Evolutionary conservation across 306 rosid genomes (phyloP).

Genomic region (Malus asiatica): DNA sequence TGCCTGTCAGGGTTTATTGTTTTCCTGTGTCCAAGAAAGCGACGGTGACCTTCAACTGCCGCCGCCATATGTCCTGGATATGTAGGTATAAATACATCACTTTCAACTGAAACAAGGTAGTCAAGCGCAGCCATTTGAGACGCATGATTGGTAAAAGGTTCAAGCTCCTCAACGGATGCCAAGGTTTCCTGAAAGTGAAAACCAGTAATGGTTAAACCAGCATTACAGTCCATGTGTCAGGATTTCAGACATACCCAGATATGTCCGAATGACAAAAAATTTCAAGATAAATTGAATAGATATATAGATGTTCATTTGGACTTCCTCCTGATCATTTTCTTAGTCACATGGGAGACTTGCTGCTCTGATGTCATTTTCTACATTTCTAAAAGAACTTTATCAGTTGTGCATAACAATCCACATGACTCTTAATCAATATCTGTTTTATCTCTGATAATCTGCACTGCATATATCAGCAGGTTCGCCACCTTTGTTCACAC

Average conservation of each 20-base stretch:
- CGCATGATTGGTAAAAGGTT: conserved; percentile 69
- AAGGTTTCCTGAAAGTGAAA: conserved; percentile 65
- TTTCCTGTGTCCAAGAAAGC: conserved; percentile 83
- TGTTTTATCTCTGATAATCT: not conserved
- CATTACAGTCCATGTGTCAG: not conserved
- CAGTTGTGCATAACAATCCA: too few species aligned
- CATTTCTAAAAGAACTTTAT: too few species aligned
- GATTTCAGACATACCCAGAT: not conserved
- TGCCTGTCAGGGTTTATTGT: conserved; percentile 86
- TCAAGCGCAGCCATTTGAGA: conserved; percentile 91
- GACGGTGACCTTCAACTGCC: conserved; percentile 94
- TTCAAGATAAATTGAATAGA: not conserved
- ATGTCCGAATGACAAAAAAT: not conserved
- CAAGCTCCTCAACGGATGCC: conserved; percentile 68
- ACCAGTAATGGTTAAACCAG: conserved; percentile 1
- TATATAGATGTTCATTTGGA: not conserved
- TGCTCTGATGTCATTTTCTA: too few species aligned
- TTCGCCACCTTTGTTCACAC: not conserved
- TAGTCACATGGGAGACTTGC: not conserved
- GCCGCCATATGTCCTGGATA: conserved; percentile 95
- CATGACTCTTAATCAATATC: too few species aligned
- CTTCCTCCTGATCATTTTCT: not conserved
- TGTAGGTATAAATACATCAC: conserved; percentile 83
- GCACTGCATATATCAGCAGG: not conserved
- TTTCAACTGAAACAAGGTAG: conserved; percentile 79